phyloP scores from a whole-genome alignment of 306 rosid species.

The Malus domestica region DNA sequence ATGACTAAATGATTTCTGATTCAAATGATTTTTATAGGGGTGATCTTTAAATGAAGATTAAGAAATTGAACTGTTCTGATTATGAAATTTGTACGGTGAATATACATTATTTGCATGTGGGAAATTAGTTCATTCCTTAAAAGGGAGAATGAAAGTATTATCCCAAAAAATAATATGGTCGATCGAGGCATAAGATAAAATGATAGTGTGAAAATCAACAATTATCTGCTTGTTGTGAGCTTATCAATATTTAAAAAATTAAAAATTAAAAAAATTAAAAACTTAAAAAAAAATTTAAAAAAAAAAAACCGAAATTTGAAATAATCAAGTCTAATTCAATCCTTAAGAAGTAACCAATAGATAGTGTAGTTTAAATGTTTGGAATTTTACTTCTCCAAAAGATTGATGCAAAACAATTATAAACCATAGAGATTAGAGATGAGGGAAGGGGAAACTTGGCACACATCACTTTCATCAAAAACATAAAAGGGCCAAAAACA shows the following conservation, averaged over 20 bases:
- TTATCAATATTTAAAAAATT: not conserved
- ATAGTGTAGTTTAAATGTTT: not conserved
- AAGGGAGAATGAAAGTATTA: too few relatives aligned
- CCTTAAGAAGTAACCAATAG: not conserved
- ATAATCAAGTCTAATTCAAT: not conserved
- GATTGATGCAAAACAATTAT: not conserved
- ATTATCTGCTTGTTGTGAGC: not conserved
- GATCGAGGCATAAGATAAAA: not conserved
- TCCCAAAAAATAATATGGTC: too few relatives aligned
- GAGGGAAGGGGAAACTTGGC: constrained; percentile 24
- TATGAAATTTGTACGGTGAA: too few relatives aligned
- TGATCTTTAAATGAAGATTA: too few relatives aligned
- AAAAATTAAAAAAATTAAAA: too few relatives aligned
- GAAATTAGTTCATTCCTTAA: too few relatives aligned
- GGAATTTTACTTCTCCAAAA: not conserved
- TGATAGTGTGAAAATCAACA: not conserved
- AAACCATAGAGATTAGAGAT: not conserved
- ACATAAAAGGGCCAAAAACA: constrained; percentile 7
- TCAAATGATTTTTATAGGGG: too few relatives aligned
- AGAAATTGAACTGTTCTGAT: too few relatives aligned
- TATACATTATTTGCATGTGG: too few relatives aligned
- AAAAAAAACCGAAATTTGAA: not conserved
- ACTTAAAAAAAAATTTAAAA: not conserved
- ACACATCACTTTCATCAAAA: constrained; percentile 27
- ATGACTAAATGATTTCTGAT: too few relatives aligned